These are phyloP conservation scores for Sporothrix dimorphospora DNA, from an alignment of 2,329 filamentous ascomycete species.

Conservation along the genomic window DNA sequence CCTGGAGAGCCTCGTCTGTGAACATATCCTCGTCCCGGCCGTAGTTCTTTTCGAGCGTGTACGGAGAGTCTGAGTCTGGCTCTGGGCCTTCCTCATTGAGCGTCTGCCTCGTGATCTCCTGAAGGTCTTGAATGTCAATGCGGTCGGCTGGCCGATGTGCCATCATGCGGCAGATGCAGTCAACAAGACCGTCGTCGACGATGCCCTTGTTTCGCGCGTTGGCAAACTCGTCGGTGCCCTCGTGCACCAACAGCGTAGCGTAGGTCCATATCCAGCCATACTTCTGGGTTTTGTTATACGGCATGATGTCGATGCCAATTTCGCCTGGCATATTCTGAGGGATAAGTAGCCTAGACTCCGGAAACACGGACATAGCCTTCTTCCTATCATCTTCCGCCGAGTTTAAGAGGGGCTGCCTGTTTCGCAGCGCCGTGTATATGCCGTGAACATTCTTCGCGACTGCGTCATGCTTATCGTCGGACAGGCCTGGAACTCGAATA, in stretches of 20 bases:
- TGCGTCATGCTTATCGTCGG: background rate
- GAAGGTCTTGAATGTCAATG: background rate
- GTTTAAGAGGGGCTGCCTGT: no score
- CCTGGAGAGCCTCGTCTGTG: background rate
- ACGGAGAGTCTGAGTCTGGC: background rate
- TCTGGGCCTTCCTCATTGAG: background rate
- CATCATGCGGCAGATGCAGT: slow-evolving; percentile 29
- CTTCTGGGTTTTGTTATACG: background rate
- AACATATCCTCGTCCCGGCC: slow-evolving; percentile 18
- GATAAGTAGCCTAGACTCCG: background rate
- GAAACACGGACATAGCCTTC: background rate
- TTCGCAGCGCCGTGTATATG: background rate
- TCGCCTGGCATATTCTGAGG: background rate
- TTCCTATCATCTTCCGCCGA: background rate
- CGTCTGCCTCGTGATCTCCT: background rate
- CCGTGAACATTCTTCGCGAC: background rate
- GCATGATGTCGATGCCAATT: background rate
- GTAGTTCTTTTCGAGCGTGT: background rate
- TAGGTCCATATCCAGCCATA: slow-evolving; percentile 30
- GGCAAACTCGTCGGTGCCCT: background rate
- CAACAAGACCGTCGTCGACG: background rate
- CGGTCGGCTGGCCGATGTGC: slow-evolving; percentile 24
- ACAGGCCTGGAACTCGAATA: no score
- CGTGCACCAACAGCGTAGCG: slow-evolving; percentile 7
- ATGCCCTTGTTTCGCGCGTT: background rate